Base-by-base conservation (phyloP, 2,329 filamentous ascomycete species). In the Cladophialophora exuberans region DNA sequence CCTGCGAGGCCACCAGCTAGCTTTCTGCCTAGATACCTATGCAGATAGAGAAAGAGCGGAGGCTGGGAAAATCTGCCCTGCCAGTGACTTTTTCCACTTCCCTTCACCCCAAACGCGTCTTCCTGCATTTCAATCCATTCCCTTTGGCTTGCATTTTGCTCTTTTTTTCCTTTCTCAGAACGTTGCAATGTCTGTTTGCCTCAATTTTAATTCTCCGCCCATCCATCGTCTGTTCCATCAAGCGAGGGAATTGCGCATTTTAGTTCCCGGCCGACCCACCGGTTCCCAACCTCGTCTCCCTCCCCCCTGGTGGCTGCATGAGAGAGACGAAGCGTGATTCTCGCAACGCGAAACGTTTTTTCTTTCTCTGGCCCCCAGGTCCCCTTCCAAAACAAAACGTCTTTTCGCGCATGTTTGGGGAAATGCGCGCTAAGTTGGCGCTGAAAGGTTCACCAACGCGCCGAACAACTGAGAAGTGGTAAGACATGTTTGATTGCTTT, bases 171-270 rank as follows among this genome's bases (percentile, higher is more conserved):
- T 20, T 7, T 22, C 22, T 22, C 15, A 38, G 31, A 18, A 3
- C 23, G n/a, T 30, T 49, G n/a, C 13, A 17, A 10, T 33, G 13
- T 26, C 7, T 35, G 18, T 39, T 28, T 7, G 6, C 35, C 15
- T n/a, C n/a, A n/a, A 30, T 38, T 18, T 28, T 30, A 41, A 49
- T 22, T 38, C 33, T 49, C 46, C 46, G 35, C 30, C 46, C 20
- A 30, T 39, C 46, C 20, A 30, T 38, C 31, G 46, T 35, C 46
- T 49, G 46, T 49, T 49, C 39, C 46, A 49, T 22, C 46, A 49
- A 22, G 31, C 46, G 46, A 49, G 15, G 22, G 26, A 17, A 49
- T 49, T 49, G 33, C 46, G 42, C 46, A 39, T 36, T 49, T 36
- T 49, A 18, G 20, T 23, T 17, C 35, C 33, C 22, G 10, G 15